Base-by-base conservation (phyloP, 768 basidiomycete genomes). In the Russula griseocarnosa region DNA sequence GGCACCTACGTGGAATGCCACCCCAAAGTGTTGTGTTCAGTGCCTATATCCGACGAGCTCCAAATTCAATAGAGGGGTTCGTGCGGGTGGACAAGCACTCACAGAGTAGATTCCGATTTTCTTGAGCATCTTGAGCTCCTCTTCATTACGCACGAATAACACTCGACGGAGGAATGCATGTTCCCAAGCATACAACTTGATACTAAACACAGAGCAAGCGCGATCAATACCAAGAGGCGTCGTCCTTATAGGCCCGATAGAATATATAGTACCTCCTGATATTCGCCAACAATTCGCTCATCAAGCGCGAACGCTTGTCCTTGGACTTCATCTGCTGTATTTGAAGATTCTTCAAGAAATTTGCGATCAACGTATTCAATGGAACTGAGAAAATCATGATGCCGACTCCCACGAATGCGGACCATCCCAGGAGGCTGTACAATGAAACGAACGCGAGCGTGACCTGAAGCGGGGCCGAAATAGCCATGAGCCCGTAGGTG, bases 151-250 rank as follows among this genome's bases (percentile, higher is more conserved):
- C 3, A 94, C 88, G 24, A 83, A 79, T n/a, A 87, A 75, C 34
- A 98, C 82, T 60, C 86, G 86, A 55, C 86, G 80, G 32, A 91
- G 81, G 71, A 98, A 98, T 4, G 91, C 88, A 69, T 87, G 84
- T 76, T 98, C 96, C 96, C 96, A 98, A 3, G 90, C 92, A 74
- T 96, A 96, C 5, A 94, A 76, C 72, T 94, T 93, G 73, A 94
- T 92, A 67, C 90, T 91, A 63, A 30, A 51, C 28, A 7, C 13
- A n/a, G 24, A 22, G 20, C 3, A n/a, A 16, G 49, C 2, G 38
- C 18, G 40, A 50, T 57, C 26, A 65, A 40, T 9, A 50, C 44
- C 20, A 32, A 44, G 49, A 26, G 9, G 56, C 24, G 16, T 26
- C n/a, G 30, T 16, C 11, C 11, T 34, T 22, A 20, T 11, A 22